Evolutionary conservation across 129 eudicot genomes (phyloP), one percentile per base, ranked within the genome.

Genomic region (Rutidosis leptorrhynchoides): DNA sequence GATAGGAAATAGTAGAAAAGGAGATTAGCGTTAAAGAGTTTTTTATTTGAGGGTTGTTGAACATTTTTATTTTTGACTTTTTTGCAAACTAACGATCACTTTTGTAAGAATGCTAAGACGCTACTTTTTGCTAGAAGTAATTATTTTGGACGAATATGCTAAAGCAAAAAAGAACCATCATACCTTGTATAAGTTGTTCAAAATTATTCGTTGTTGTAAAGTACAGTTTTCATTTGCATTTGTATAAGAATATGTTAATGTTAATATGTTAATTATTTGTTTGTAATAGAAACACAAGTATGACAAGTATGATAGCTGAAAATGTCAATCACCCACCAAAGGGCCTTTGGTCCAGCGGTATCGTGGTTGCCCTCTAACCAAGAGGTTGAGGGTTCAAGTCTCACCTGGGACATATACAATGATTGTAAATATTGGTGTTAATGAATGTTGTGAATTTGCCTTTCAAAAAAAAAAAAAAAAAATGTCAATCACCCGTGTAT

Each of bases 1-100:
- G 33, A 58, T 58, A 74, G 79, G n/a, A 46, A 75, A 68, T 64
- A 55, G 77, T 62, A 37, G 12, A 59, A 63, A 32, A 33, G n/a
- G 33, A 32, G 67, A 19, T 27, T 53, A 63, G n/a, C n/a, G 57
- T 7, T 55, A 2, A 20, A 68, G 63, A 4, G 7, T 68, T 9
- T 56, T 26, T 43, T 25, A 55, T 37, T 24, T 40, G 5, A 53
- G 62, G 48, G 30, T 5, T 40, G 51, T 73, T 56, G 55, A 49
- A 51, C 24, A 15, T 30, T 28, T 15, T 45, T 67, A 30, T n/a
- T 46, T 62, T 62, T 28, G 26, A 33, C 16, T 14, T 51, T 20
- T 1, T 51, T 27, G 29, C 49, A 11, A 52, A 52, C 58, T n/a
- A n/a, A n/a, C n/a, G n/a, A 63, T 40, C 40, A 69, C 62, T 48